Evolutionary conservation across 352 stramenopile genomes (phyloP).

Genomic region (Phytophthora vignae): DNA sequence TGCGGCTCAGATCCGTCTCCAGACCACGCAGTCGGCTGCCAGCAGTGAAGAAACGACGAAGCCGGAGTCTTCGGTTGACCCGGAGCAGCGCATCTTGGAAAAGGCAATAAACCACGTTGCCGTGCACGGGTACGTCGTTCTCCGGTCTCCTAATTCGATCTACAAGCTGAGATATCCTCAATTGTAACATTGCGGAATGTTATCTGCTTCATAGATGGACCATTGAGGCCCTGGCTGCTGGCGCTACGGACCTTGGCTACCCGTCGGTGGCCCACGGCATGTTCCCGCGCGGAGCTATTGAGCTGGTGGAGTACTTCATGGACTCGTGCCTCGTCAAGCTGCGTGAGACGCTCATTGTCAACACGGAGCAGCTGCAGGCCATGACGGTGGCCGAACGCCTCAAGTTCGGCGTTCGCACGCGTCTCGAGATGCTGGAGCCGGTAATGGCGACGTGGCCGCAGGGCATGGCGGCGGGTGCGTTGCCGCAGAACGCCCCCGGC

Average conservation of each 20-base stretch:
- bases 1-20: constrained; percentile 22
- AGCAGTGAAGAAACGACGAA: constrained; percentile 24
- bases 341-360: constrained; percentile 61
- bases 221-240: constrained; percentile 75
- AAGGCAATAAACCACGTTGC: constrained; percentile 61
- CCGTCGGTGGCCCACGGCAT: constrained; percentile 87
- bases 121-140: constrained; percentile 50
- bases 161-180: constrained; percentile 19
- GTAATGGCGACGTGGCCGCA: constrained; percentile 74
- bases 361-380: constrained; percentile 66
- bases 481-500: constrained; percentile 76
- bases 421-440: constrained; percentile 71
- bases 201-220: constrained; percentile 68
- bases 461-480: constrained; percentile 80
- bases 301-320: constrained; percentile 90
- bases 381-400: constrained; percentile 84
- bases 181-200: constrained; percentile 15
- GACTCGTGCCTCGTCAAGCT: constrained; percentile 71
- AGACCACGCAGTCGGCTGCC: constrained; percentile 29
- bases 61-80: constrained; percentile 35
- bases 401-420: constrained; percentile 80
- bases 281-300: constrained; percentile 78
- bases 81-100: constrained; percentile 62
- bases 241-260: constrained; percentile 70
- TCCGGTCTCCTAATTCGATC: not conserved